Evolutionary conservation across 2,329 filamentous ascomycete genomes (phyloP), one percentile per base, ranked within the genome.

Genomic region (Microdochium paspali): DNA sequence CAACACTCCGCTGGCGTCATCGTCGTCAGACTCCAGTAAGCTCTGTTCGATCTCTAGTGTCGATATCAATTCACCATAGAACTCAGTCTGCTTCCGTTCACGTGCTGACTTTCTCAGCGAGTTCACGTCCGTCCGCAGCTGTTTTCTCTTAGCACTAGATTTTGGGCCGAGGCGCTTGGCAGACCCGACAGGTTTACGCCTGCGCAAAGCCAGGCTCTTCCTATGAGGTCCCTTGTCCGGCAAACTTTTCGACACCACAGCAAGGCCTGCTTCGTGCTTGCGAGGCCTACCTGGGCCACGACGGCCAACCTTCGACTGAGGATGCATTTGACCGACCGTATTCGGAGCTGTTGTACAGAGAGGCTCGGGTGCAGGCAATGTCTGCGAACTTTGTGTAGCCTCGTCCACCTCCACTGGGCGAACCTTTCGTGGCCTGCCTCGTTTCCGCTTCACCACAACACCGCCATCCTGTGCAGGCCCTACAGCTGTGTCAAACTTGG

Each of bases 1-100:
- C 35, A 20, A 21, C 18, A 21, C 6, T 4, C 12, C 35, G 23
- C 18, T 20, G 18, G 10, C 12, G 23, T 21, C 35, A 4, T 40
- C 35, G 18, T 40, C 35, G 12, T 40, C 35, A 21, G 35, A 40
- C 18, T 40, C 35, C 35, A 40, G 18, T 20, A 40, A 20, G 15
- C 12, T 40, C 18, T 40, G 35, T 40, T 40, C 35, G 18, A 40
- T 40, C 9, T 40, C 35, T 9, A 40, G 35, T 40, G 35, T 40
- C 6, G 35, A 40, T 7, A 40, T 40, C 18, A 40, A 18, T 20
- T 40, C 35, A 15, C 46, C 45, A 24, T 51, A 50, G 13, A 50
- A 46, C 15, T 58, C 52, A 21, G 45, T 49, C 28, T 52, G 48
- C 35, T 53, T 50, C 12, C 49, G 53, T n/a, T 28, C 44, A 20